Base-by-base conservation (phyloP, 1,284 basidiomycete species). In the Naganishia cerealis region DNA sequence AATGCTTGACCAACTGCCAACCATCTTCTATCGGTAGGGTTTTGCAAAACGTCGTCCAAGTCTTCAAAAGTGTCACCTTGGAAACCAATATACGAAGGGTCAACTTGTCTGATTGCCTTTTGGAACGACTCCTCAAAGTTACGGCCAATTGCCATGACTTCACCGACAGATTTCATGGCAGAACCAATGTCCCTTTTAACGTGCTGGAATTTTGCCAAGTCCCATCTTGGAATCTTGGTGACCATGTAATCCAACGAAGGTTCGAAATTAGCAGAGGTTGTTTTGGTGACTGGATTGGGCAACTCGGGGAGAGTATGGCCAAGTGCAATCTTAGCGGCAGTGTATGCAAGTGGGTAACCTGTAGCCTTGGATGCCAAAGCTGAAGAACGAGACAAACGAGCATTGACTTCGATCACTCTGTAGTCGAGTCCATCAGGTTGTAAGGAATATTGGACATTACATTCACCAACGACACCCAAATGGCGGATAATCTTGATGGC, bases 201-300 rank as follows among this genome's bases (percentile, higher is more conserved):
- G 76, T 86, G 83, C 77, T 97, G 94, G 85, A 99, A 98, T 83
- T 99, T 99, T 74, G 94, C 93, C 71, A 99, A 84, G 82, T 99
- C 96, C 94, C 96, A 99, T 82, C 98, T 98, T 73, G 96, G 96
- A 74, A 99, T 99, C 84, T 99, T 99, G 68, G 94, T 98, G 72
- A 99, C 95, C 77, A 99, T 96, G 83, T 99, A 99, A 82, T 99
- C 96, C 62, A 99, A 85, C 16, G 94, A 94, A 21, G 96, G 95
- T 80, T 99, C 96, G 81, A 99, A 99, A 82, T 95, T 99, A 1
- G 96, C 96, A 8, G 95, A 99, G 5, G 96, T 99, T 16, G 93
- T 95, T 84, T 99, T 99, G 66, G 96, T 99, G 70, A 99, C 96
- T 39, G 95, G 94, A 81, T 99, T 99, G 36, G 95, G 95, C 42